phyloP scores from a whole-genome alignment of 2,329 filamentous ascomycete genomes.

The Parastagonospora nodorum region DNA sequence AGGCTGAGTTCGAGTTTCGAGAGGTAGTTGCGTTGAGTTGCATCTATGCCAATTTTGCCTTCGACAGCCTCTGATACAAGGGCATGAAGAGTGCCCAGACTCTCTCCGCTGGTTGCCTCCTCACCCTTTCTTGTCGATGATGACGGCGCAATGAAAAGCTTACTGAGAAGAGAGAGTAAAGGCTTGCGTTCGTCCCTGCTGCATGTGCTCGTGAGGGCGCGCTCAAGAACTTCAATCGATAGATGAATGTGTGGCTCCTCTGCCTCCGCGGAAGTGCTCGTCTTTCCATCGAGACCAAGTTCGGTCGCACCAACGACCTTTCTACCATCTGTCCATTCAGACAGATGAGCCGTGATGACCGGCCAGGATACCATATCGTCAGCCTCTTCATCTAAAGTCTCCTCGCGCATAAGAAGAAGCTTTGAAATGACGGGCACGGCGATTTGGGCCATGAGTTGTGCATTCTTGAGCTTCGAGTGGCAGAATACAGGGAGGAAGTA shows the following conservation, averaged over 20 bases:
- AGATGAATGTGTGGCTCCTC: constrained; percentile 82
- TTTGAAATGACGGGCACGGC: constrained; percentile 76
- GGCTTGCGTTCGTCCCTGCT: constrained; percentile 84
- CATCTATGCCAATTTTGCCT: constrained; percentile 56
- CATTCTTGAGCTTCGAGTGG: constrained; percentile 82
- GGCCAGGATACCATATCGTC: constrained; percentile 73
- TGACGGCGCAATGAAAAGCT: constrained; percentile 76
- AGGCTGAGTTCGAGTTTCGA: constrained; percentile 58
- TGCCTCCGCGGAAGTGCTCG: constrained; percentile 63
- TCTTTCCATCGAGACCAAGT: constrained; percentile 53
- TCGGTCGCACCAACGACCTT: constrained; percentile 69
- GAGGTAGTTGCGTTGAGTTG: constrained; percentile 59
- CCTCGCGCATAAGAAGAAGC: constrained; percentile 63
- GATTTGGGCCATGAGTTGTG: constrained; percentile 77
- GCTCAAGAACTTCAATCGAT: constrained; percentile 76
- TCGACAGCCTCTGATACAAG: constrained; percentile 56
- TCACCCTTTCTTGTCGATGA: constrained; percentile 33
- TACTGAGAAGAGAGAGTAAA: constrained; percentile 69
- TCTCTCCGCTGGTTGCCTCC: constrained; percentile 22
- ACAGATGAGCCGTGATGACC: constrained; percentile 78
- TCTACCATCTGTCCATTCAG: constrained; percentile 94
- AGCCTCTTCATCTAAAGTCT: constrained; percentile 76
- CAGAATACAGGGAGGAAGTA: constrained; percentile 97
- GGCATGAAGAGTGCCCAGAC: constrained; percentile 45
- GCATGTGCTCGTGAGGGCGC: constrained; percentile 66